These are phyloP conservation scores for Neohortaea acidophila DNA, from an alignment of 495 filamentous ascomycete genomes.

Conservation along the genomic window DNA sequence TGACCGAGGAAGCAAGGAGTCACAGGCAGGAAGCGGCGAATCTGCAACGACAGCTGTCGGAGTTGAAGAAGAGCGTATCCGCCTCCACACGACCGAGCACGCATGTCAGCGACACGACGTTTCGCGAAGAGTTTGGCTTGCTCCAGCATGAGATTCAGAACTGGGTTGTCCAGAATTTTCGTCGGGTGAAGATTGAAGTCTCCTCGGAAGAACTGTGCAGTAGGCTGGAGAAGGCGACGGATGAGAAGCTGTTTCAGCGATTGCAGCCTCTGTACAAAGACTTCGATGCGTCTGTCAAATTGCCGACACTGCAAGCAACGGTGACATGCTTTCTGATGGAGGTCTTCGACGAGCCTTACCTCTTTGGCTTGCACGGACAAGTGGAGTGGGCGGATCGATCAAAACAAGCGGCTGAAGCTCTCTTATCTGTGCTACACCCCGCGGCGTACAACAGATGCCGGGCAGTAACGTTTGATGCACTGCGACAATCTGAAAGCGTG, in stretches of 20 bases:
- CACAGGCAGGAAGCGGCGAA: slow-evolving; percentile 14
- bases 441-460: slow-evolving; percentile 12
- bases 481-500: slow-evolving; percentile 8
- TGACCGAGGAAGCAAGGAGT: slow-evolving; percentile 15
- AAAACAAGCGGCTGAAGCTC: slow-evolving; percentile 1
- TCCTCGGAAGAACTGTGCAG: slow-evolving; percentile 1
- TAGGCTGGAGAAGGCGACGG: slow-evolving; percentile 3
- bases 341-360: slow-evolving; percentile 19
- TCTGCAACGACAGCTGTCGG: slow-evolving; percentile 18
- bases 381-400: slow-evolving; percentile 3
- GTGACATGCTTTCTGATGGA: slow-evolving; percentile 19
- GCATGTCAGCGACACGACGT: slow-evolving; percentile 22
- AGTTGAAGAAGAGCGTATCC: slow-evolving; percentile 25
- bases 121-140: slow-evolving; percentile 19
- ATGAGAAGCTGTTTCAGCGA: background rate
- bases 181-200: slow-evolving; percentile 13
- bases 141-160: slow-evolving; percentile 24
- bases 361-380: slow-evolving; percentile 20
- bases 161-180: slow-evolving; percentile 26
- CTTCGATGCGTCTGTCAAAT: slow-evolving; percentile 13
- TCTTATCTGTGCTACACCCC: slow-evolving; percentile 1
- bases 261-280: slow-evolving; percentile 12
- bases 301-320: slow-evolving; percentile 23
- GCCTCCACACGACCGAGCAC: slow-evolving; percentile 20
- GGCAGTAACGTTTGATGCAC: slow-evolving; percentile 9